Conservation (phyloP, 2,329 filamentous ascomycete species). For the Colletotrichum scovillei region DNA sequence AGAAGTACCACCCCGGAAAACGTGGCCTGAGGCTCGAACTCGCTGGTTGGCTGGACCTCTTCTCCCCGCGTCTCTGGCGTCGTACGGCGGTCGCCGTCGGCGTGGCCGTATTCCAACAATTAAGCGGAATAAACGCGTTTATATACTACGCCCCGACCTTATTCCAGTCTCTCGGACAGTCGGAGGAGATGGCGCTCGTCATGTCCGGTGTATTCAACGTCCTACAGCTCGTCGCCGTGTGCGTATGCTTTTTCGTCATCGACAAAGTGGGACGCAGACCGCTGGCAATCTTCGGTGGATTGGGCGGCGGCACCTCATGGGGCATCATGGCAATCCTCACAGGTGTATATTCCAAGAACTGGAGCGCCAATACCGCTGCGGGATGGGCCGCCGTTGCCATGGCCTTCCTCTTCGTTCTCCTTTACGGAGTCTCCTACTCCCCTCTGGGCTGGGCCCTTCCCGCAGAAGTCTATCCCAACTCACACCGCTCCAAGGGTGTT, state of each 20-base stretch:
- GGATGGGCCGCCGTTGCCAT: conserved; percentile 9
- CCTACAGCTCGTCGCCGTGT: conserved; percentile 45
- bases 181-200: conserved; percentile 43
- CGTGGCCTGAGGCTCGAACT: conserved; percentile 55
- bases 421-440: background rate
- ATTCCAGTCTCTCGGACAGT: conserved; percentile 43
- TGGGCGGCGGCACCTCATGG: conserved; percentile 38
- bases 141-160: conserved; percentile 44
- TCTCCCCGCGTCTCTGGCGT: conserved; percentile 55
- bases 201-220: conserved; percentile 50
- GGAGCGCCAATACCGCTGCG: no score
- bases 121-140: conserved; percentile 39
- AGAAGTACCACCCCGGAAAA: conserved; percentile 50
- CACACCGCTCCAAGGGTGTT: conserved; percentile 35
- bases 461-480: background rate
- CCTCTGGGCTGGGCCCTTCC: conserved; percentile 1
- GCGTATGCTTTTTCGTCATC: conserved; percentile 48
- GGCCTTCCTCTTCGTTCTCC: background rate
- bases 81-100: conserved; percentile 52
- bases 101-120: conserved; percentile 41
- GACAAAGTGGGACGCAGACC: conserved; percentile 53
- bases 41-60: conserved; percentile 58
- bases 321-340: conserved; percentile 25
- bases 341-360: no score
- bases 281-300: conserved; percentile 44